phyloP scores from a whole-genome alignment of 2,329 filamentous ascomycete species.

The Sporothrix globosa region DNA sequence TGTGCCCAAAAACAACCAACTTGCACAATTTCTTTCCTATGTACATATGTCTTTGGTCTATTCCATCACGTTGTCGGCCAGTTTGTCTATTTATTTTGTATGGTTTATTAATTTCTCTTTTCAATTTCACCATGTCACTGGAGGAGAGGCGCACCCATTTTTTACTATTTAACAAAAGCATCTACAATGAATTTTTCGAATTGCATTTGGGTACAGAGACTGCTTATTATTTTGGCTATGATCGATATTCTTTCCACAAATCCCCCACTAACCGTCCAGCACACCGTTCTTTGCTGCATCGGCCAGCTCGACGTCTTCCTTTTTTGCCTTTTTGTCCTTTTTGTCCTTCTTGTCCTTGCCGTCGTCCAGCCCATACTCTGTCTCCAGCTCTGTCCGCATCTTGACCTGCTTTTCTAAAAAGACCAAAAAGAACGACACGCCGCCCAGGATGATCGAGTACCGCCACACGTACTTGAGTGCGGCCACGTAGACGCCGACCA shows the following conservation, averaged over 20 bases:
- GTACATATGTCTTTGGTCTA: neutral
- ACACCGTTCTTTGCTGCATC: neutral
- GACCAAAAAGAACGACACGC: slow-evolving; percentile 37
- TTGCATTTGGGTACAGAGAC: neutral
- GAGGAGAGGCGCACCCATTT: slow-evolving; percentile 11
- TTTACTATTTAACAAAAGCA: slow-evolving; percentile 10
- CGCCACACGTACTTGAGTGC: slow-evolving; percentile 38
- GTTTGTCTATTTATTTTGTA: neutral
- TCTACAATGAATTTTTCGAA: neutral
- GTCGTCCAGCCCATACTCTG: slow-evolving; percentile 40
- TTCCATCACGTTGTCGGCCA: neutral
- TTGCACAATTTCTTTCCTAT: neutral
- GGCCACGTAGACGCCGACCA: slow-evolving; percentile 36
- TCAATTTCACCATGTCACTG: slow-evolving; percentile 13
- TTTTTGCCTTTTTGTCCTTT: neutral
- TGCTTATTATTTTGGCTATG: neutral
- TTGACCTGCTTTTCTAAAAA: slow-evolving; percentile 37
- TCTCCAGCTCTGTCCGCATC: slow-evolving; percentile 40
- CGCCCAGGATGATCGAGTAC: slow-evolving; percentile 40
- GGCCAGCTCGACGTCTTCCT: neutral
- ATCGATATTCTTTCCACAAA: no score
- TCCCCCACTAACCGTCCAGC: neutral
- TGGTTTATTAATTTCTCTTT: neutral
- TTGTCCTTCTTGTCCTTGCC: slow-evolving; percentile 11
- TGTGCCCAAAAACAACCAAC: no score